Evolutionary conservation across 192 early-diverging fungal species (phyloP), one percentile per base, ranked within the genome.

Genomic region (Coemansia asiatica): DNA sequence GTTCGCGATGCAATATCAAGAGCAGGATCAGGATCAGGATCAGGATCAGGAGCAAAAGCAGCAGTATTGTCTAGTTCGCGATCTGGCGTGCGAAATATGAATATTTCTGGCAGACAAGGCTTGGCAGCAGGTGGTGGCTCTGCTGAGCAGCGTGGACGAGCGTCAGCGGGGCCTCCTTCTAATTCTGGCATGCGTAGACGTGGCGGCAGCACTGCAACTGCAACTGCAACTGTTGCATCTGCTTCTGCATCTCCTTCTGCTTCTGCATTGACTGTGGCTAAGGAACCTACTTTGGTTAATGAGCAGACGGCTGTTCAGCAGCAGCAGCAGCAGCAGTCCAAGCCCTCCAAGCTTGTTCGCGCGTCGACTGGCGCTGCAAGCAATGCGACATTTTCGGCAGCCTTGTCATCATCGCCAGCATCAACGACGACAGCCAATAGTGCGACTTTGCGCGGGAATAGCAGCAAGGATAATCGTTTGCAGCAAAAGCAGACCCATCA

Each of bases 1-100:
- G 13, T 74, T 23, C 64, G 60, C 13, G 54, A 61, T 13, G 64
- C 60, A 49, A 35, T 67, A 6, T 13, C 33, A 15, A 15, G 40
- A 5, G 16, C 31, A 3, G 10, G n/a, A n/a, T n/a, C n/a, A n/a
- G n/a, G n/a, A n/a, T n/a, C n/a, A n/a, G n/a, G n/a, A n/a, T n/a
- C n/a, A n/a, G n/a, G n/a, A n/a, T n/a, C n/a, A n/a, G n/a, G n/a
- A n/a, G n/a, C n/a, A n/a, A n/a, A n/a, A n/a, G n/a, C n/a, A n/a
- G n/a, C n/a, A n/a, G n/a, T n/a, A n/a, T n/a, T n/a, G n/a, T n/a
- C 31, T 18, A 25, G 15, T 29, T 62, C 59, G 27, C 38, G 59
- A 21, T n/a, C 56, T 3, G 22, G 16, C 19, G 36, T 23, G 0
- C 36, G 58, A 21, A 35, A 6, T 5, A 46, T 15, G 55, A 53